Evolutionary conservation across 768 basidiomycete genomes (phyloP).

Genomic region (Lactarius quietus): DNA sequence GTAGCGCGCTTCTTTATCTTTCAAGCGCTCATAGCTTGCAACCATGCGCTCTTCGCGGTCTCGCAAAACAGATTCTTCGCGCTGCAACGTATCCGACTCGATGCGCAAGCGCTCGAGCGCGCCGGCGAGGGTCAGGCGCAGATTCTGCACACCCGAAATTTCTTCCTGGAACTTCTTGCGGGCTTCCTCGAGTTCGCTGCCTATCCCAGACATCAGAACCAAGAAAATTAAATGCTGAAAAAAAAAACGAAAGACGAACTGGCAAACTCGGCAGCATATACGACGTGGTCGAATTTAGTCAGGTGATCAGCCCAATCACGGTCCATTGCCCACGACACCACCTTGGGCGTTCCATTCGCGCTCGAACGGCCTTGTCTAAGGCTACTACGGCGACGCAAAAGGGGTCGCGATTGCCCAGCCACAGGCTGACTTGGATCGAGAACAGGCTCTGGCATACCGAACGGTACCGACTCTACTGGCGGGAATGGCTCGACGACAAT

Average conservation of each 20-base stretch:
- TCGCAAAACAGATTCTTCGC: conserved; percentile 40
- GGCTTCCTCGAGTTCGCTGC: conserved; percentile 55
- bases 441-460: neutral
- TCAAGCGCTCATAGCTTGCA: conserved; percentile 38
- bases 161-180: conserved; percentile 58
- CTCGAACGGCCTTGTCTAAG: conserved; percentile 51
- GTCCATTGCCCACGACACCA: conserved; percentile 74
- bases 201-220: conserved; percentile 34
- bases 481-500: conserved; percentile 1
- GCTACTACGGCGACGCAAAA: conserved; percentile 56
- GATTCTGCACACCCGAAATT: conserved; percentile 52
- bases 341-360: conserved; percentile 53
- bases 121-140: conserved; percentile 51
- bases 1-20: conserved; percentile 41
- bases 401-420: conserved; percentile 28
- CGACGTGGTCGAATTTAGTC: conserved; percentile 42
- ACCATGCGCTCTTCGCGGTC: conserved; percentile 42
- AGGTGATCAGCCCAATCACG: conserved; percentile 56
- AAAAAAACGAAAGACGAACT: conserved; percentile 31
- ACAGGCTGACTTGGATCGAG: conserved; percentile 26
- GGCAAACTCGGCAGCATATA: conserved; percentile 41
- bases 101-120: conserved; percentile 39
- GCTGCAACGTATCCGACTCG: conserved; percentile 41
- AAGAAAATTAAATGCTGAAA: neutral
- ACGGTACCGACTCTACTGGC: neutral